These are phyloP conservation scores for Fraxinus paxiana DNA, from an alignment of 305 asterid genomes.

Conservation along the genomic window DNA sequence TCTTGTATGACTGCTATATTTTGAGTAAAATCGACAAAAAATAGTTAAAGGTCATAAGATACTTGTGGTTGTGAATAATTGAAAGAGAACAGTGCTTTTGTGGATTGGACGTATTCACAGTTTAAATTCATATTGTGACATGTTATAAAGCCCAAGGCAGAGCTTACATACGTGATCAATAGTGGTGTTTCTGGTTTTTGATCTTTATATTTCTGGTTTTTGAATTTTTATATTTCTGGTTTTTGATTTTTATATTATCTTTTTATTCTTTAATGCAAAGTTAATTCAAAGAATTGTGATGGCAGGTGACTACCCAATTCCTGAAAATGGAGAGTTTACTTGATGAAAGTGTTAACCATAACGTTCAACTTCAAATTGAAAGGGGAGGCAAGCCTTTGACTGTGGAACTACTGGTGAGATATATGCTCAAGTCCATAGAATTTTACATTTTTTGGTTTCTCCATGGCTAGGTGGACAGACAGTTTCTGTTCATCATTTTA, in stretches of 20 bases:
- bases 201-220: neutral
- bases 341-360: slow-evolving; percentile 74
- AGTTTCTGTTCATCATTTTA: neutral
- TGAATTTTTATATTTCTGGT: neutral
- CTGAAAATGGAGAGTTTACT: slow-evolving; percentile 82
- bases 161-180: neutral
- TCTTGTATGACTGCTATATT: neutral
- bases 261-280: slow-evolving; percentile 6
- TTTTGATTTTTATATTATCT: neutral
- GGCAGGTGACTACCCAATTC: slow-evolving; percentile 90
- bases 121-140: neutral
- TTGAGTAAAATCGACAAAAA: neutral
- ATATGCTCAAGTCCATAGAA: neutral
- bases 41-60: neutral
- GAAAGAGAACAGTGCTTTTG: neutral
- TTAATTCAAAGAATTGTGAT: slow-evolving; percentile 32
- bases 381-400: slow-evolving; percentile 89
- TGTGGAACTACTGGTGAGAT: slow-evolving; percentile 63
- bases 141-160: neutral
- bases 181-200: neutral
- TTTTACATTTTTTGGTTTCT: slow-evolving; percentile 2
- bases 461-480: slow-evolving; percentile 8
- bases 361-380: slow-evolving; percentile 87
- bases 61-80: neutral
- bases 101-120: neutral